Base-by-base conservation (phyloP, 2,329 filamentous ascomycete genomes). In the Emydomyces testavorans region DNA sequence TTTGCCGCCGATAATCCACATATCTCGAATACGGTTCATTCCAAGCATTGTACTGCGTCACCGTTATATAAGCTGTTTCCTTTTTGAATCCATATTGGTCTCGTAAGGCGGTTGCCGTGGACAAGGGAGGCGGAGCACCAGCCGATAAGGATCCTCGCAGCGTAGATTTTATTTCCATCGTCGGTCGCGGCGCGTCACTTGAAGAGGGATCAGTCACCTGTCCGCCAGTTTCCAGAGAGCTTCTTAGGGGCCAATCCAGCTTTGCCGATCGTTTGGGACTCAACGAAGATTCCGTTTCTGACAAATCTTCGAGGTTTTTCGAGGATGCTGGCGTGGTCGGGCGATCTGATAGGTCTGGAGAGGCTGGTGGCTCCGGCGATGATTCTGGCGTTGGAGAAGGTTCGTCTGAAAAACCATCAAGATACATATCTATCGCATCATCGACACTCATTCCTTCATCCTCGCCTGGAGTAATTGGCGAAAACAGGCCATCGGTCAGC, bases 41-140 rank as follows among this genome's bases (percentile, higher is more conserved):
- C 90, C 90, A 96, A 1, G 73, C 70, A 58, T 95, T 85, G 61
- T 93, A 94, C 60, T 89, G 77, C 50, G 83, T 75, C 16, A 81
- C 68, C 1, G 77, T 83, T 53, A 94, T 75, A 59, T 93, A 82
- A 55, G 89, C 82, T 34, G 81, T 90, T 31, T 79, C 77, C 63
- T 95, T 96, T 55, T 87, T 85, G 70, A 96, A 96, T 2, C 90
- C 90, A 59, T 95, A 94, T 13, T 85, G 78, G 63, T 95, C 89
- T 46, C 88, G 79, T 29, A 68, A 55, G 10, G 60, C 58, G 10
- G 55, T 64, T 16, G 57, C 60, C 18, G 57, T 50, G 24, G 58
- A 49, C 21, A 68, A 54, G 1, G 60, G 59, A 4, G 66, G 66
- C n/a, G 66, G 66, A 7, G 67, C 63, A 7, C 56, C 53, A n/a